Base-by-base conservation (phyloP, 164 flowering plant genomes). In the Stephania japonica region DNA sequence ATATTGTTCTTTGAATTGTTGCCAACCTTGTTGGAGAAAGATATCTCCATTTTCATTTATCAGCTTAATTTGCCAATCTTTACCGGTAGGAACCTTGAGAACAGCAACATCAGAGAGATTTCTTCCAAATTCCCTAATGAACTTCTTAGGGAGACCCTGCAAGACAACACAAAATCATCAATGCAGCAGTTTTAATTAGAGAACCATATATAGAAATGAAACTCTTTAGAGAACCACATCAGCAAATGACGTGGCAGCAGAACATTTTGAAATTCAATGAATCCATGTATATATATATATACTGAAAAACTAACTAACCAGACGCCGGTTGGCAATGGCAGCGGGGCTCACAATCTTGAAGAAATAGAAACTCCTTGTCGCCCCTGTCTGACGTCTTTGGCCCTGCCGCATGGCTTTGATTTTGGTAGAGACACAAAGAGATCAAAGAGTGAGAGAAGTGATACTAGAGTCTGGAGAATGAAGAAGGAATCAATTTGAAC, bases 71-170 rank as follows among this genome's bases (percentile, higher is more conserved):
- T 38, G 24, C 81, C 81, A 81, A 7, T 18, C 64, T 24, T 21
- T 47, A 53, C 80, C 84, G 68, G 19, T 61, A 7, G 85, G 80
- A 65, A 73, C 72, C 10, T 32, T 73, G 2, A 84, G 56, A 7
- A 21, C 24, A 7, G 62, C 81, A 68, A 62, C 72, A 38, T 50
- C 42, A 26, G 78, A 71, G 1, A 81, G 67, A 25, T 74, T 47
- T n/a, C 70, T 68, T 0, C 82, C 75, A 32, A 49, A 73, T 27
- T 69, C 72, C 70, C 14, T 74, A 49, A 72, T 71, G 62, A 84
- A 81, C 70, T 76, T 77, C 3, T 14, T 27, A 42, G 87, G 87
- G 26, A 84, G 73, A 41, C 25, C 75, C 87, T 84, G 84, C 74
- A 72, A 21, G 21, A 47, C 18, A 7, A 42, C 42, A 44, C 26